Evolutionary conservation across 2,329 filamentous ascomycete genomes (phyloP).

Genomic region (Botryotinia convoluta): DNA sequence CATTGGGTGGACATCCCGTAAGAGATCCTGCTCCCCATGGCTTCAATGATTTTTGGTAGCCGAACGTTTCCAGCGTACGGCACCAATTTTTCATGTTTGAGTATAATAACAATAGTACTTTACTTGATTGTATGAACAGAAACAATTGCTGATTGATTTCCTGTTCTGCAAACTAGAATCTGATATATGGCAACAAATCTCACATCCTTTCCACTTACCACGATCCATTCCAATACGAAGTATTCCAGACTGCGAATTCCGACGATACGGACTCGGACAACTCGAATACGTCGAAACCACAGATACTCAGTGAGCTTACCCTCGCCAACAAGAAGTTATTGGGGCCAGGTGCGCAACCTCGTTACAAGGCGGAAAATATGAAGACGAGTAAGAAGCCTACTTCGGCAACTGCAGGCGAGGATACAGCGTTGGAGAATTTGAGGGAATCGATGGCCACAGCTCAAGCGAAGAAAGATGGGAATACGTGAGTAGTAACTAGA

Average conservation of each 20-base stretch:
- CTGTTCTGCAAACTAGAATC: conserved; percentile 15
- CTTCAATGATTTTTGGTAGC: conserved; percentile 14
- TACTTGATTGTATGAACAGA: conserved; percentile 21
- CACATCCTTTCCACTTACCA: conserved; percentile 38
- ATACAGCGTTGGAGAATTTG: conserved; percentile 51
- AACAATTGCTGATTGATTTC: conserved; percentile 17
- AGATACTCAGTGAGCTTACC: background rate
- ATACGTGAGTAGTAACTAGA: conserved; percentile 43
- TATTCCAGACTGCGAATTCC: conserved; percentile 53
- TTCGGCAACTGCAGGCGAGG: conserved; percentile 43
- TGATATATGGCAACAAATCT: conserved; percentile 20
- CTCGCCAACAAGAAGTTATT: conserved; percentile 16
- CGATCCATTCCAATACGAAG: conserved; percentile 52
- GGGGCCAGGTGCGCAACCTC: conserved; percentile 1
- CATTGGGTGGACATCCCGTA: conserved; percentile 59
- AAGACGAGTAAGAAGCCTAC: conserved; percentile 13
- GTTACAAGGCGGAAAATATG: conserved; percentile 2
- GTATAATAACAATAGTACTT: conserved; percentile 11
- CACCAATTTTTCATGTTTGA: background rate
- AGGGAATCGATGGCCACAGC: conserved; percentile 46
- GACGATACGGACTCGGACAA: conserved; percentile 23
- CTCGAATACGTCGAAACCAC: background rate
- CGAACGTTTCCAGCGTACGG: background rate
- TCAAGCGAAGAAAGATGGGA: conserved; percentile 47
- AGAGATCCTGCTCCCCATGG: conserved; percentile 39